Base-by-base conservation (phyloP, 805 yeast species). In the Danielozyma ontarioensis region DNA sequence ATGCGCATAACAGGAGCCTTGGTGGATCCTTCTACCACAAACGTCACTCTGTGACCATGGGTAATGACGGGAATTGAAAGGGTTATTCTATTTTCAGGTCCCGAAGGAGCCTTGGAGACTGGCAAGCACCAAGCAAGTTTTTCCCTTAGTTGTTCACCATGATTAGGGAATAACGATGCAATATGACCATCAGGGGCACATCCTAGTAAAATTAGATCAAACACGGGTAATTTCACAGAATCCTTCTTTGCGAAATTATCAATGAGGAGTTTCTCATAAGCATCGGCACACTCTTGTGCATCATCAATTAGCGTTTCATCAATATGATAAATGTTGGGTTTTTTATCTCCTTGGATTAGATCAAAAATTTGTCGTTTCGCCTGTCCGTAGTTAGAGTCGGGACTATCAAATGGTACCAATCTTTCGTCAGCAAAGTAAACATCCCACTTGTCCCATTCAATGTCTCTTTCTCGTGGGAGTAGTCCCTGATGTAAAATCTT, bases 151-250 rank as follows among this genome's bases (percentile, higher is more conserved):
- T 84, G 82, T 46, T 85, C 93, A 24, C 71, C 71, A 51, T 85
- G 93, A 54, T 83, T 82, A 15, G 98, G 98, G 69, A 90, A 90
- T 35, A 90, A 72, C n/a, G 95, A 87, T 33, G 96, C 96, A 52
- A 87, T 85, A 59, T 90, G 98, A 15, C 98, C 98, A 59, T 90
- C 98, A 3, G 97, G 97, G 1, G 98, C 98, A 69, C 97, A 90
- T 17, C 98, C 98, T 38, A 93, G 70, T 44, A 93, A 67, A 41
- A 93, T 74, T 34, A 93, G 64, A 59, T 93, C 97, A 63, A 93
- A 90, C 77, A 86, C 80, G 39, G 98, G 98, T 41, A 90, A 72
- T 62, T 89, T 88, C 36, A 93, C 98, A 13, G 95, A 82, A 59
- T 93, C 97, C 56, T 94, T 90, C 34, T 85, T 88, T 8, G 98